Evolutionary conservation across 805 yeast genomes (phyloP), one percentile per base, ranked within the genome.

Genomic region (Middelhovenomyces tepae): DNA sequence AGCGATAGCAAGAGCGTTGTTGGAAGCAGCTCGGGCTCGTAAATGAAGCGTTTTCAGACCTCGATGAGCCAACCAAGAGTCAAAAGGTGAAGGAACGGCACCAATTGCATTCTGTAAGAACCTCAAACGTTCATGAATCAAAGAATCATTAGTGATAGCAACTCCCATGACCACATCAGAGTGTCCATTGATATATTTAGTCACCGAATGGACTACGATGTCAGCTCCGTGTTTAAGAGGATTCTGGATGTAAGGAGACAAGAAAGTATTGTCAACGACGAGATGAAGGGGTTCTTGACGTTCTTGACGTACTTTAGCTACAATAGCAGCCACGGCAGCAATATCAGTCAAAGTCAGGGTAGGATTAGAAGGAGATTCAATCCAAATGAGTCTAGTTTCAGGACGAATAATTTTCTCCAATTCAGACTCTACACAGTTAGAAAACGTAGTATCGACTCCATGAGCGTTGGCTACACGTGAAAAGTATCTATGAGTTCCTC

Each of bases 141-240:
- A 65, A 36, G 70, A 75, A 47, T 59, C 57, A 66, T 75, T 80
- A 45, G 84, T 73, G 34, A 81, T 85, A 41, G 81, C 72, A 35
- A 81, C 76, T 49, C 95, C 95, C 65, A 83, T 71, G 32, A 84
- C 91, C 15, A 84, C 94, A 54, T 84, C 94, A 16, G 93, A 81
- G 64, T 84, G 95, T 45, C 95, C 95, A 53, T 83, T 84, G 61
- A 84, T 76, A 67, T 81, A 85, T 61, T 84, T 84, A 52, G 95
- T 82, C 41, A 83, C 93, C 11, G 91, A 80, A 64, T 84, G 94
- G 28, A 81, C 79, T 31, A 84, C 93, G 40, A 83, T 72, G 52
- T 84, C 94, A 35, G 91, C 94, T 46, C 95, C 94, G 46, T 67
- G 76, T 42, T 60, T 64, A 55, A 84, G 69, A 44, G 94, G 95